Percentiles rank a stretch among this genome's conserved stretches.
phyloP scores from a whole-genome alignment of 345 rosid species.

The Salix viminalis region DNA sequence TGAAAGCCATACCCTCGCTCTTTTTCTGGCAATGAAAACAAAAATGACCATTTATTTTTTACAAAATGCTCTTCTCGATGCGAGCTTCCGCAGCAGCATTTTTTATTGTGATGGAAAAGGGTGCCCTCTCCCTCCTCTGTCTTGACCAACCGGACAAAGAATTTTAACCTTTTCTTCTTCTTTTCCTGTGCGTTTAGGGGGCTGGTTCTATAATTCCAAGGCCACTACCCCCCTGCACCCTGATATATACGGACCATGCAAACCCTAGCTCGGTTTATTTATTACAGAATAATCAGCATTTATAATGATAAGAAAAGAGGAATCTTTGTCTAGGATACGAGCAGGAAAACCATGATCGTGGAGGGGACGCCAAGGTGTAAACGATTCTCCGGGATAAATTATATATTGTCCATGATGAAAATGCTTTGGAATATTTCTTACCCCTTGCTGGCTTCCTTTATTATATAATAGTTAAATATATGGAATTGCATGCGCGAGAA shows the following conservation, averaged over 20 bases:
- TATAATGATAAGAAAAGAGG: constrained; percentile 17
- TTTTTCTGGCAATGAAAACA: background rate
- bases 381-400: background rate
- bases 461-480: background rate
- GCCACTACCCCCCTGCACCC: background rate
- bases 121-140: background rate
- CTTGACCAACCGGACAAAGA: background rate
- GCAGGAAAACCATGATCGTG: constrained; percentile 20
- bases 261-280: too few relatives aligned
- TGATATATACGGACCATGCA: background rate
- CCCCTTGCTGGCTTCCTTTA: constrained; percentile 13
- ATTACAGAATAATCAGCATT: background rate
- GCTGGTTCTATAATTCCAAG: constrained; percentile 3
- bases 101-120: constrained; percentile 1
- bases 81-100: background rate
- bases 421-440: background rate
- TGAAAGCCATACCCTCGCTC: background rate
- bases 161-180: constrained; percentile 1
- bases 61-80: background rate
- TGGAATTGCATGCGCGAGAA: background rate
- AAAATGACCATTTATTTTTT: background rate
- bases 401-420: background rate
- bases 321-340: constrained; percentile 39
- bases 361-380: constrained; percentile 24
- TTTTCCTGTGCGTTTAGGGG: background rate